Evolutionary conservation across 495 filamentous ascomycete species (phyloP), one percentile per base, ranked within the genome.

Genomic region (Letharia lupina): DNA sequence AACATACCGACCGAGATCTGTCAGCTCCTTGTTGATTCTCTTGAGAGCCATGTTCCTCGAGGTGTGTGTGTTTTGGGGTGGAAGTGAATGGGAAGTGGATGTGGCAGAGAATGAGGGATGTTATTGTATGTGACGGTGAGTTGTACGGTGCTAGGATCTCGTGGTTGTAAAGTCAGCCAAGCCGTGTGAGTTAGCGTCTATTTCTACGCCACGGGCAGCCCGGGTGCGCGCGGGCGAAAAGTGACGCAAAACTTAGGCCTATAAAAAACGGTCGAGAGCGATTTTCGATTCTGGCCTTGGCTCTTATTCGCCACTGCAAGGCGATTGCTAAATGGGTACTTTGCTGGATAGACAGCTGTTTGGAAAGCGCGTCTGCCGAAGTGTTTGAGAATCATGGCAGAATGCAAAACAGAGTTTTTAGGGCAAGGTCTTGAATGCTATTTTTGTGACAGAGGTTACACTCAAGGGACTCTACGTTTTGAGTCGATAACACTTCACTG

Each of bases 11-110:
- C 94, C 94, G 75, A 98, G 87, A 76, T 98, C 94, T 81, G 91
- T 90, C 81, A 98, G 89, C 85, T 98, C 94, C 88, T 98, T 98
- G 87, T 96, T 97, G 83, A 98, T 98, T 78, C 94, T 86, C 91
- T 98, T 98, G 76, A 98, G 88, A 81, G 94, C 94, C 94, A 98
- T 98, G 72, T 73, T 78, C 78, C 16, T 60, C n/a, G 37, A 57
- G 15, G 35, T 56, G 31, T 61, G 9, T 54, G 12, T n/a, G 13
- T 61, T 0, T 31, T 11, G 6, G 31, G n/a, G n/a, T 44, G 58
- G 54, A 33, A 60, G 50, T 7, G 56, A 40, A 39, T 45, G 41
- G 37, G 31, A 8, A 20, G 40, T 37, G 50, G 60, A n/a, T 42
- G 28, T 39, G 37, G 28, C 39, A 33, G 57, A 31, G 33, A 61